Evolutionary conservation across 495 filamentous ascomycete genomes (phyloP).

Genomic region (Amphirosellinia nigrospora): DNA sequence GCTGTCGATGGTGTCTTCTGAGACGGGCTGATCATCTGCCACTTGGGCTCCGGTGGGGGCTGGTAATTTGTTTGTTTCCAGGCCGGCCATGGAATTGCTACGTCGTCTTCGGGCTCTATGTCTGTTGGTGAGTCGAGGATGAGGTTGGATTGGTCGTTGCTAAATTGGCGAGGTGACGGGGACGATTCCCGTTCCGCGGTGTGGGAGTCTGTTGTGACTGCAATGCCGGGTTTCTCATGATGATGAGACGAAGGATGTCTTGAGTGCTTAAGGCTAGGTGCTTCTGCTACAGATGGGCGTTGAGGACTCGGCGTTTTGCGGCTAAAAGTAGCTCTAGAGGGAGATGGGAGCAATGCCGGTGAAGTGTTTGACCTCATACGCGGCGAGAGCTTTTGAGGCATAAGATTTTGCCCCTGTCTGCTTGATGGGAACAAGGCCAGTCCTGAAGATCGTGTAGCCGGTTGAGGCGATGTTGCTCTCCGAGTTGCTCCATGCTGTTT

Average conservation of each 20-base stretch:
- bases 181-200: conserved; percentile 27
- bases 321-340: conserved; percentile 45
- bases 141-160: conserved; percentile 50
- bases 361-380: conserved; percentile 65
- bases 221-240: conserved; percentile 32
- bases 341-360: conserved; percentile 56
- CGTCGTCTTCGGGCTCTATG: conserved; percentile 33
- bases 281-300: conserved; percentile 14
- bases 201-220: conserved; percentile 31
- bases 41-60: conserved; percentile 50
- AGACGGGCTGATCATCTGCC: conserved; percentile 56
- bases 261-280: neutral
- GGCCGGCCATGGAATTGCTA: conserved; percentile 34
- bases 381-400: conserved; percentile 46
- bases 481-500: conserved; percentile 42
- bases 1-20: conserved; percentile 40
- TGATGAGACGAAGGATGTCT: conserved; percentile 22
- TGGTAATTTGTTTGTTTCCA: conserved; percentile 39
- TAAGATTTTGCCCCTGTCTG: conserved; percentile 30
- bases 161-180: conserved; percentile 40
- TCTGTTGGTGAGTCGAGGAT: conserved; percentile 56
- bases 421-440: conserved; percentile 69
- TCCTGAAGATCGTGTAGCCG: conserved; percentile 58
- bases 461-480: conserved; percentile 66
- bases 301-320: conserved; percentile 15